phyloP scores from a whole-genome alignment of 148 eudicot genomes.

The Gaultheria prostrata region DNA sequence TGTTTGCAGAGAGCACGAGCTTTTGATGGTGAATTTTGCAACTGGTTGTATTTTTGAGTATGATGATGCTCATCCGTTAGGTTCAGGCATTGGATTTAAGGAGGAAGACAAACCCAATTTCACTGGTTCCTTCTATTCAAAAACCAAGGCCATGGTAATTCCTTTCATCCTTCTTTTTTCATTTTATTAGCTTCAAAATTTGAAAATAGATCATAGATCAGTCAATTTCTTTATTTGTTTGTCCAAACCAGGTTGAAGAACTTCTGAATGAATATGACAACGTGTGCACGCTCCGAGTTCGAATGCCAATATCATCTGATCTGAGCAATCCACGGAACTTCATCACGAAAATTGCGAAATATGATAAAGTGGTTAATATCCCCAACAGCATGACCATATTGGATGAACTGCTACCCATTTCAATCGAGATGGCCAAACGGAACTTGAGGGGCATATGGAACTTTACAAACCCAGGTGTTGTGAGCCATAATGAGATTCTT shows the following conservation, averaged over 20 bases:
- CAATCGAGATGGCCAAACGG: constrained; percentile 18
- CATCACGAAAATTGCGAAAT: constrained; percentile 17
- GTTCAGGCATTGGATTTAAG: constrained; percentile 30
- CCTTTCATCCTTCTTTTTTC: neutral
- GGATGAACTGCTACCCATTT: constrained; percentile 19
- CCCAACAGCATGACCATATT: constrained; percentile 21
- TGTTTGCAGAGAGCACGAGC: constrained; percentile 31
- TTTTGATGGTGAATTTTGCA: constrained; percentile 26
- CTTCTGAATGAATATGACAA: constrained; percentile 19
- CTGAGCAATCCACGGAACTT: constrained; percentile 18
- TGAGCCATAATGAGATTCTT: constrained; percentile 16
- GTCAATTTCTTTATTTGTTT: neutral
- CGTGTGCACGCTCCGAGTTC: constrained; percentile 15
- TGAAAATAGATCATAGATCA: neutral
- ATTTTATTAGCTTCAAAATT: neutral
- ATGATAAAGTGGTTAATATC: constrained; percentile 20
- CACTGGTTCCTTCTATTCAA: constrained; percentile 30
- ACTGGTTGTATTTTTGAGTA: constrained; percentile 33
- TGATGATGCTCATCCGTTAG: constrained; percentile 25
- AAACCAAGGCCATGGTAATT: constrained; percentile 30
- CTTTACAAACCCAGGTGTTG: constrained; percentile 21
- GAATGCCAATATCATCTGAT: constrained; percentile 24
- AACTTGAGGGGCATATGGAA: constrained; percentile 20
- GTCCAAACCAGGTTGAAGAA: constrained; percentile 9
- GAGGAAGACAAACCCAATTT: constrained; percentile 33